A percentile compares a stretch with the other conserved stretches of the same genome.
Conservation (phyloP, 768 basidiomycete species). For the Panellus pusillus region DNA sequence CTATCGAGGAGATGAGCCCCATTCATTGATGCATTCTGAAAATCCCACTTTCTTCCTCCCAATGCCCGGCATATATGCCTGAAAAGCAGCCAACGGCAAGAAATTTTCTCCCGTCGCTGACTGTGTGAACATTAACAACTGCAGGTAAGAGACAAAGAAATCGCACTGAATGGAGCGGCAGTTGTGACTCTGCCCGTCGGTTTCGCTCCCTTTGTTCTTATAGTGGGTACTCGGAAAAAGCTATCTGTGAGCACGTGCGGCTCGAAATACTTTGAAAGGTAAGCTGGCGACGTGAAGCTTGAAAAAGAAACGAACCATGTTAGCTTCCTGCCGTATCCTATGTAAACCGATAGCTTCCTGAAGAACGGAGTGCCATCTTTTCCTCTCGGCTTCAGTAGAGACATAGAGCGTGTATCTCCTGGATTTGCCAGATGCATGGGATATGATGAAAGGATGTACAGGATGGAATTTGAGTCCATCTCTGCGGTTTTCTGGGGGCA, state of each 20-base stretch:
- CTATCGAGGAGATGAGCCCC: slow-evolving; percentile 33
- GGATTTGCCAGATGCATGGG: slow-evolving; percentile 59
- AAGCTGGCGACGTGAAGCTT: background rate
- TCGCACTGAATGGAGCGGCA: slow-evolving; percentile 63
- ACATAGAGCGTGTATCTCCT: slow-evolving; percentile 78
- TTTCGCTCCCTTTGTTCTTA: slow-evolving; percentile 30
- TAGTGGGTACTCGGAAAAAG: slow-evolving; percentile 54
- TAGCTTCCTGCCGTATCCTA: slow-evolving; percentile 64
- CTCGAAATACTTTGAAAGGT: slow-evolving; percentile 61
- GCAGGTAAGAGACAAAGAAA: background rate
- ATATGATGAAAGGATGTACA: slow-evolving; percentile 77
- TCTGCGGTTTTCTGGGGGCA: slow-evolving; percentile 59
- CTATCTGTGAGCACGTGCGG: slow-evolving; percentile 57
- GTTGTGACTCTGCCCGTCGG: slow-evolving; percentile 60
- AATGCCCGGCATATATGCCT: slow-evolving; percentile 69
- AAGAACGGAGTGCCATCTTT: slow-evolving; percentile 63
- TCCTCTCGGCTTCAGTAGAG: slow-evolving; percentile 51
- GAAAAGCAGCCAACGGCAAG: slow-evolving; percentile 63
- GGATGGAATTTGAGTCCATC: slow-evolving; percentile 58
- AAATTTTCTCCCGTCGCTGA: slow-evolving; percentile 49
- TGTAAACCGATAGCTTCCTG: slow-evolving; percentile 64
- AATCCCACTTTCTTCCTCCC: slow-evolving; percentile 53
- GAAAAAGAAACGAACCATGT: slow-evolving; percentile 52
- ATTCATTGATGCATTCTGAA: slow-evolving; percentile 1
- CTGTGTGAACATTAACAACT: slow-evolving; percentile 31